These are phyloP conservation scores for Hygrophorus pudorinus DNA, from an alignment of 768 basidiomycete genomes.

Conservation along the genomic window DNA sequence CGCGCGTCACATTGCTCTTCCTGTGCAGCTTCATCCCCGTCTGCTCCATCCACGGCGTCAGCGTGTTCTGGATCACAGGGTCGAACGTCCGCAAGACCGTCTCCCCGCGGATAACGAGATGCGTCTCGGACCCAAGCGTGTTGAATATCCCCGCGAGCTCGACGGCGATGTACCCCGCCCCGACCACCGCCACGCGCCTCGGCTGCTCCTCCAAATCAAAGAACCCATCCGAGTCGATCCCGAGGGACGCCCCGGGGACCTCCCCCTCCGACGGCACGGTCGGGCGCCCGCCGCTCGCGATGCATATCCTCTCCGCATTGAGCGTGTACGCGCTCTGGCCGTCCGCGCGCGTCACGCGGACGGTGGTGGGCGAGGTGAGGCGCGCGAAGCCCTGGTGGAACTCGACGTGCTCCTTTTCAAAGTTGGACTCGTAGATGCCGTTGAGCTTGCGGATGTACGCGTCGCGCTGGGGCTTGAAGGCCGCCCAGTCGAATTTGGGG, in stretches of 20 bases:
- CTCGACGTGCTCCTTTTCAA: slow-evolving; percentile 80
- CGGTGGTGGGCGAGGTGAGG: slow-evolving; percentile 55
- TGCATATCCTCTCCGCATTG: slow-evolving; percentile 64
- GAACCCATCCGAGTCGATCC: slow-evolving; percentile 93
- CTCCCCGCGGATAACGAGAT: slow-evolving; percentile 84
- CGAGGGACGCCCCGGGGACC: slow-evolving; percentile 85
- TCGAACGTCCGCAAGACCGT: slow-evolving; percentile 92
- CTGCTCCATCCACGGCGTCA: slow-evolving; percentile 89
- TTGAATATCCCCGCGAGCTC: slow-evolving; percentile 95
- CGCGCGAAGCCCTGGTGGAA: slow-evolving; percentile 72
- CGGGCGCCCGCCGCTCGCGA: slow-evolving; percentile 85
- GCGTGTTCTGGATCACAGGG: slow-evolving; percentile 68
- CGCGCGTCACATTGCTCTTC: slow-evolving; percentile 57
- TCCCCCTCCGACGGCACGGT: slow-evolving; percentile 65
- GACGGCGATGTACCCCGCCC: slow-evolving; percentile 97
- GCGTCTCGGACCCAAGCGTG: slow-evolving; percentile 84
- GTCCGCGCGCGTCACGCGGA: slow-evolving; percentile 66
- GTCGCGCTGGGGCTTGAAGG: slow-evolving; percentile 91
- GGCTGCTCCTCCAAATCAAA: slow-evolving; percentile 89
- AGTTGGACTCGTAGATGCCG: slow-evolving; percentile 85
- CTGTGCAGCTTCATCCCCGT: slow-evolving; percentile 89
- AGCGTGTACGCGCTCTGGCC: slow-evolving; percentile 60
- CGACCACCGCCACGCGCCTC: slow-evolving; percentile 86
- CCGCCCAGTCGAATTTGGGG: slow-evolving; percentile 76
- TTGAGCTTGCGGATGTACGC: slow-evolving; percentile 89